Conservation (phyloP, 441 rosid species). For the Gossypium schwendimanii region DNA sequence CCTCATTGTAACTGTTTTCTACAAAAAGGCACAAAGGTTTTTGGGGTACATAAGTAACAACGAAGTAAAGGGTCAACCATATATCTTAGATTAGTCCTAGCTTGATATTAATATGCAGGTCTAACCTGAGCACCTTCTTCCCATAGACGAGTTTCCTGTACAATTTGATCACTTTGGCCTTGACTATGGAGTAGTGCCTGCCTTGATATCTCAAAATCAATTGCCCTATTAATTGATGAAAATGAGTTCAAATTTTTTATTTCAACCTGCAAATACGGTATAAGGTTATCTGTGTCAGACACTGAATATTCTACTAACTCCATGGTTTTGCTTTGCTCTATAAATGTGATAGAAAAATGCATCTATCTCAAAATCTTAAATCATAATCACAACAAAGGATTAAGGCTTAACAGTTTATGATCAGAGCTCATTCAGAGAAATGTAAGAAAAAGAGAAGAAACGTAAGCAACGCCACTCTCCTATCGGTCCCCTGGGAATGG, state of each 20-base stretch:
- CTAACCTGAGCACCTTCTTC: slow-evolving; percentile 88
- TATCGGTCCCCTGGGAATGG: neutral
- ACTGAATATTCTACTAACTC: neutral
- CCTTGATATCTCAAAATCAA: slow-evolving; percentile 82
- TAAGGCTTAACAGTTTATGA: neutral
- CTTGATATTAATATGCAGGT: slow-evolving; percentile 13
- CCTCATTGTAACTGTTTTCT: slow-evolving; percentile 94
- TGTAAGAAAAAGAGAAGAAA: neutral
- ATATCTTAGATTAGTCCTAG: slow-evolving; percentile 4
- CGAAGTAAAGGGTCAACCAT: neutral
- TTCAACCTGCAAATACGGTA: slow-evolving; percentile 60
- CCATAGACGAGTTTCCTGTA: slow-evolving; percentile 96
- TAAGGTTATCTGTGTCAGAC: slow-evolving; percentile 7
- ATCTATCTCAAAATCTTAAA: neutral
- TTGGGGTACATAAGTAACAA: slow-evolving; percentile 8
- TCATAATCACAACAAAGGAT: neutral
- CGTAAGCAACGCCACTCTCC: neutral
- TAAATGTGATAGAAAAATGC: neutral
- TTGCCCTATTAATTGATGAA: slow-evolving; percentile 75
- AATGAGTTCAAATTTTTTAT: slow-evolving; percentile 85
- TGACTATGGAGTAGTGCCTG: slow-evolving; percentile 61
- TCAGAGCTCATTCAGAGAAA: neutral
- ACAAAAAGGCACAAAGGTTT: slow-evolving; percentile 23
- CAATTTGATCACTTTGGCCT: slow-evolving; percentile 62
- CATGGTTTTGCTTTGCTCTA: neutral